Evolutionary conservation across 2,329 filamentous ascomycete genomes (phyloP), one percentile per base, ranked within the genome.

Genomic region (Drechslerella stenobrocha): DNA sequence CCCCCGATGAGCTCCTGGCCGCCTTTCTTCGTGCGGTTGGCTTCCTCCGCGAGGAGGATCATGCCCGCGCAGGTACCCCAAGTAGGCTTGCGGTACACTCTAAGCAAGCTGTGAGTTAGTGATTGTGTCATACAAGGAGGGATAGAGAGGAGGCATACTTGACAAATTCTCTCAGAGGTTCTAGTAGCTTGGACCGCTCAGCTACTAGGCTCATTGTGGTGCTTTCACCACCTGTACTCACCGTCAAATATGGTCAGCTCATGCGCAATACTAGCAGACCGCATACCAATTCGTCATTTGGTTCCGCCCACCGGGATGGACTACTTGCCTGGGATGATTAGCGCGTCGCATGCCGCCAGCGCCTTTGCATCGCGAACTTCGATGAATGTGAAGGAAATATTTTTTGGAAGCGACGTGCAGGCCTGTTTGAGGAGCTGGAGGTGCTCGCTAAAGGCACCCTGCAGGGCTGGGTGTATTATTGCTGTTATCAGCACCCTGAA

Each of bases 51-150:
- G 50, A 98, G 85, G 48, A 97, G 80, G 72, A 98, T 96, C 60
- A 97, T 82, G 7, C 93, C 93, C 9, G 93, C 93, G 76, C 93
- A 98, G 18, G 93, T 97, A 59, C 93, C 93, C 92, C 92, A 98
- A 22, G 88, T 89, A 8, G 91, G 91, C 72, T 88, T 90, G 71
- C 87, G 84, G 52, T 84, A 79, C 37, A 88, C 79, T 74, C 89
- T 67, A 23, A 8, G 1, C 9, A 35, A 13, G 11, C 7, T n/a
- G 2, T 13, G n/a, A 22, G 50, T 67, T 51, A 67, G 63, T 24
- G 7, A n/a, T n/a, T n/a, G 15, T n/a, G 8, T 1, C 8, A 8
- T 22, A 4, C 18, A 37, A 9, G 9, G 34, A 5, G 26, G 37
- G 32, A 48, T 28, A 6, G 46, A 3, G 26, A 11, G 45, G 22